These are phyloP conservation scores for Malassezia globosa DNA, from an alignment of 1,284 basidiomycete genomes.

Conservation along the genomic window DNA sequence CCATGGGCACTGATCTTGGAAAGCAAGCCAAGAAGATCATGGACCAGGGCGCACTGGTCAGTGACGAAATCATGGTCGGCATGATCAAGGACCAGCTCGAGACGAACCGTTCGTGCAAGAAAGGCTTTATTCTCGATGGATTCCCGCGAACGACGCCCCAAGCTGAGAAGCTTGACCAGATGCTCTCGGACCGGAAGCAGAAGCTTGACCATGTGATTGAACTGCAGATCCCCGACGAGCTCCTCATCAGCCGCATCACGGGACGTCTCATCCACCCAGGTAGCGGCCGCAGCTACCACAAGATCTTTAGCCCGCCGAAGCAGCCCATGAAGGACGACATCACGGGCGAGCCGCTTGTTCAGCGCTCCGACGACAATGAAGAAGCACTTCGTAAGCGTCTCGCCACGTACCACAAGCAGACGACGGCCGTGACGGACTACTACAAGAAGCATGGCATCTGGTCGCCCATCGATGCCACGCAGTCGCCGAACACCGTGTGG, in stretches of 20 bases:
- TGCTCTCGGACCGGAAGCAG: slow-evolving; percentile 72
- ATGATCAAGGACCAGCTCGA: slow-evolving; percentile 96
- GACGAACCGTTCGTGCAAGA: slow-evolving; percentile 80
- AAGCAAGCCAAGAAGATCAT: slow-evolving; percentile 93
- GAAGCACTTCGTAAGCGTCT: slow-evolving; percentile 86
- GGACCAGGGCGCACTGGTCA: slow-evolving; percentile 79
- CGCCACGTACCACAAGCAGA: slow-evolving; percentile 75
- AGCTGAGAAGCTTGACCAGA: slow-evolving; percentile 85
- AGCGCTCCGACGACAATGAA: slow-evolving; percentile 50
- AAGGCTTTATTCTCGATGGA: slow-evolving; percentile 94
- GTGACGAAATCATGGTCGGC: slow-evolving; percentile 90
- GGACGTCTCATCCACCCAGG: slow-evolving; percentile 84
- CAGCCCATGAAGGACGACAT: slow-evolving; percentile 84
- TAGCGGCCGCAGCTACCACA: slow-evolving; percentile 85
- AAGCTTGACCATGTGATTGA: slow-evolving; percentile 77
- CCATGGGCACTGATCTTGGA: slow-evolving; percentile 74
- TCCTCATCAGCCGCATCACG: slow-evolving; percentile 93
- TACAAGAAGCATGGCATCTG: slow-evolving; percentile 69
- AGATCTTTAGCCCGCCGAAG: slow-evolving; percentile 91
- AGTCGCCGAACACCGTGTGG: slow-evolving; percentile 84
- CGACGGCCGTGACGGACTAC: slow-evolving; percentile 90
- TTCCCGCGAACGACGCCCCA: slow-evolving; percentile 98
- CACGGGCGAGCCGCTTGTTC: slow-evolving; percentile 79
- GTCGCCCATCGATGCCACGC: slow-evolving; percentile 74
- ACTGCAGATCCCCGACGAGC: slow-evolving; percentile 80